Evolutionary conservation across 1,139 yeast genomes (phyloP).

Genomic region (Yarrowia galli): DNA sequence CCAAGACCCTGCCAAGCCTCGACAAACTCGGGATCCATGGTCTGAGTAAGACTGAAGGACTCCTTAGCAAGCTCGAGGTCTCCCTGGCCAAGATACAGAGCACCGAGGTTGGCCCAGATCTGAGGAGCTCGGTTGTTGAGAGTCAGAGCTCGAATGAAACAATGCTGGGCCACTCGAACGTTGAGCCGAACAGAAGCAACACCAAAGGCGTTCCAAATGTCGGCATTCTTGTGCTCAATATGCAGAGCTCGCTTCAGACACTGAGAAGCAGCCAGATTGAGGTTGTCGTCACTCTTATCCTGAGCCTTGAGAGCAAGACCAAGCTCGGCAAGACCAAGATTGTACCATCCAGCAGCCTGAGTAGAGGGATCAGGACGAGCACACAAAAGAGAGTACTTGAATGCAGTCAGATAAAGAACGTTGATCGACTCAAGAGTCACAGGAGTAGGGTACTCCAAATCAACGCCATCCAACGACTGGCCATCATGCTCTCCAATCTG

Average conservation of each 20-base stretch:
- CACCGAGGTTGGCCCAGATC: conserved; percentile 85
- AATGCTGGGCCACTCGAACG: conserved; percentile 85
- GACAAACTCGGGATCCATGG: conserved; percentile 78
- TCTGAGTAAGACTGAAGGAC: conserved; percentile 76
- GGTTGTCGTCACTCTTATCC: conserved; percentile 41
- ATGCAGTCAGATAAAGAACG: conserved; percentile 42
- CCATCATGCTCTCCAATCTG: conserved; percentile 41
- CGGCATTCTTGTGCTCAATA: conserved; percentile 71
- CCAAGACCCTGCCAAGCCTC: conserved; percentile 93
- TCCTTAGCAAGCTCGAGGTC: conserved; percentile 77
- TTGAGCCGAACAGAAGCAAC: conserved; percentile 66
- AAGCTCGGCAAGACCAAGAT: conserved; percentile 72
- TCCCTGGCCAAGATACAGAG: conserved; percentile 70
- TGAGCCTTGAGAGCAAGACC: conserved; percentile 56
- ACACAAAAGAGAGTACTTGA: conserved; percentile 48
- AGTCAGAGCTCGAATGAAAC: conserved; percentile 82
- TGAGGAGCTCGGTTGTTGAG: conserved; percentile 71
- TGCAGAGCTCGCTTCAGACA: conserved; percentile 71
- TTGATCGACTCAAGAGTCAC: conserved; percentile 42
- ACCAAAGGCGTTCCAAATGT: conserved; percentile 86
- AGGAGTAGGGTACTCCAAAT: conserved; percentile 43
- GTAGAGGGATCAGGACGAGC: conserved; percentile 48
- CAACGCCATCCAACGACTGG: conserved; percentile 40
- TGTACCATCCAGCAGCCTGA: conserved; percentile 66
- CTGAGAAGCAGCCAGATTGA: conserved; percentile 61